Base-by-base conservation (phyloP, 768 basidiomycete species). In the Amanita rubescens region DNA sequence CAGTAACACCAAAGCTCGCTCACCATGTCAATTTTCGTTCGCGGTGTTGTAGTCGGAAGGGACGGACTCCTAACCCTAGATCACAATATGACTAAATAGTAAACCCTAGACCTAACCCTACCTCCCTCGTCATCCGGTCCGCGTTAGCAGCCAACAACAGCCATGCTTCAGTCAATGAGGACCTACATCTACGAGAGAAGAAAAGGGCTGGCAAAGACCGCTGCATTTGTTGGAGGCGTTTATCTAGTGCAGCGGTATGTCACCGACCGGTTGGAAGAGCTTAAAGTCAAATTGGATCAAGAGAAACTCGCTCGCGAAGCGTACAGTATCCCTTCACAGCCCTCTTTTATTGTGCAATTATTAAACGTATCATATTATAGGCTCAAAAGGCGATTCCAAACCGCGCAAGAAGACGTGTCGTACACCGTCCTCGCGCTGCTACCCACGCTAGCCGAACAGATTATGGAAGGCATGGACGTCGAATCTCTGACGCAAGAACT, bases 391-490 rank as follows among this genome's bases (percentile, higher is more conserved):
- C 75, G 92, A 33, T 94, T 91, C 65, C 73, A 76, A 32, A 82
- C 87, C 57, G 90, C 84, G 22, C 84, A 87, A 58, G 81, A 89
- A 55, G 85, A 93, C 61, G 75, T 80, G 20, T 80, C 85, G 6
- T 94, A 82, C 62, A 91, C 87, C 0, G 72, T 86, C 45, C 80
- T 87, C 63, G 82, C 85, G 0, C 74, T 86, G 37, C 66, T 90
- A 15, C 83, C 85, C 1, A 83, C 84, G 1, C 75, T 91, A 15
- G 76, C 80, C 5, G 69, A 76, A 12, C 81, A 85, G 56, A 73
- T 92, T 11, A 67, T 87, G n/a, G 71, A 74, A 20, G 80, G 79
- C 27, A 85, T 92, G 80, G 82, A 92, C 57, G 85, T 92, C 15
- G 90, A 92, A 58, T 71, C 71, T 0, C 68, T 89, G 11, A 90